Conservation (phyloP, 2,329 filamentous ascomycete species). For the Neonectria punicea region DNA sequence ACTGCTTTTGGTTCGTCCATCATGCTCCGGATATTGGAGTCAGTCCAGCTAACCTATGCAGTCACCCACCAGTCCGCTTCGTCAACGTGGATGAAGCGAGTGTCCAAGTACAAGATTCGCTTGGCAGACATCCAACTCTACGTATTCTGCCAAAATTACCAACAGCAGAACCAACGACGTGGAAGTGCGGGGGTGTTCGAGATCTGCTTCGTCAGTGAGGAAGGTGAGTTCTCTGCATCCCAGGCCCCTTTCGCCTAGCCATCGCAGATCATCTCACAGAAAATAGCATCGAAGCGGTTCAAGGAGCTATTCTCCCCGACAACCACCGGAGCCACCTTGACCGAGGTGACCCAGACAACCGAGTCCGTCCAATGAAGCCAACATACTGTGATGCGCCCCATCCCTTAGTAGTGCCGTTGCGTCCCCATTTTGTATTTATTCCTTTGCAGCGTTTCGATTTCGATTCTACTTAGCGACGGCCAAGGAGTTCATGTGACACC, state of each 20-base stretch:
- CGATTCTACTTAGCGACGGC: slow-evolving; percentile 34
- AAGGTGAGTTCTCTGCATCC: slow-evolving; percentile 45
- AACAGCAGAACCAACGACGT: slow-evolving; percentile 62
- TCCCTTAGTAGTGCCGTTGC: slow-evolving; percentile 13
- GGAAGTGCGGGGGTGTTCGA: slow-evolving; percentile 61
- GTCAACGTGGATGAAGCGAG: slow-evolving; percentile 61
- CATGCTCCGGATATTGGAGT: background rate
- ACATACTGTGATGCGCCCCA: background rate
- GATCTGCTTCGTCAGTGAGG: slow-evolving; percentile 58
- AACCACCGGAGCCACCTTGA: slow-evolving; percentile 26
- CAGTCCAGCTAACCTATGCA: slow-evolving; percentile 37
- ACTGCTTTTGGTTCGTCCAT: slow-evolving; percentile 67
- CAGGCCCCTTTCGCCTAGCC: background rate
- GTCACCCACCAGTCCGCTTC: slow-evolving; percentile 64
- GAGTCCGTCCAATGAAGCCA: slow-evolving; percentile 26
- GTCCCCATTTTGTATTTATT: slow-evolving; percentile 15
- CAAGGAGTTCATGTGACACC: slow-evolving; percentile 23
- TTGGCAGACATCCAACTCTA: slow-evolving; percentile 66
- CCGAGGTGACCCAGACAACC: slow-evolving; percentile 15
- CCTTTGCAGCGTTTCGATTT: slow-evolving; percentile 28
- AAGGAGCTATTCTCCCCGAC: slow-evolving; percentile 52
- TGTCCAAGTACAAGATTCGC: slow-evolving; percentile 59
- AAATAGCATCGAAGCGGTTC: slow-evolving; percentile 48
- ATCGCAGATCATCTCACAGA: slow-evolving; percentile 22
- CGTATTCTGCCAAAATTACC: slow-evolving; percentile 68